A percentile compares a stretch with the other conserved stretches of the same genome.
Evolutionary conservation across 192 early-diverging fungal genomes (phyloP).

Genomic region (Backusella circina): DNA sequence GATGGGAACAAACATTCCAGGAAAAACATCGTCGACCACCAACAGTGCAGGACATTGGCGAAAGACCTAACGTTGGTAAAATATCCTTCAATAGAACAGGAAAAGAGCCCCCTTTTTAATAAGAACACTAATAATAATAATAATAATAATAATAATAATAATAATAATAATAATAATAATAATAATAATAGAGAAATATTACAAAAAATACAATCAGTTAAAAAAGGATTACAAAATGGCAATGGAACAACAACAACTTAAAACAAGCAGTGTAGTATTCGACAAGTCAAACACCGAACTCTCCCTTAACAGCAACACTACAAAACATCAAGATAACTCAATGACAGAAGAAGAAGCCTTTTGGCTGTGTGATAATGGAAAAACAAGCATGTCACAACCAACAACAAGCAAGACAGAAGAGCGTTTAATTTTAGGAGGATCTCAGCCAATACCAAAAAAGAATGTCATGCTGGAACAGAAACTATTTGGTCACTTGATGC

Average conservation of each 20-base stretch:
- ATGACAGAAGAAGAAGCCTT: neutral
- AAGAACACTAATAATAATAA: too few species aligned
- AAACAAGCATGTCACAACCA: neutral
- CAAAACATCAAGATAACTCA: neutral
- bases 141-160: too few species aligned
- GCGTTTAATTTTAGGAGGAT: conserved; percentile 6
- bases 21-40: neutral
- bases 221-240: neutral
- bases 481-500: conserved; percentile 17
- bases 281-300: neutral
- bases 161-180: too few species aligned
- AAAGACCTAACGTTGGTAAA: neutral
- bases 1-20: neutral
- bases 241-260: neutral
- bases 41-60: neutral
- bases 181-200: neutral
- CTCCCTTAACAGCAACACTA: neutral
- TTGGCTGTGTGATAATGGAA: neutral
- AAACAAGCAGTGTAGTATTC: neutral
- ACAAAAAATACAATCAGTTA: neutral
- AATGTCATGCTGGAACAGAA: conserved; percentile 13
- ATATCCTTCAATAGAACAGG: too few species aligned
- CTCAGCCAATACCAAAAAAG: neutral
- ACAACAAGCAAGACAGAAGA: neutral
- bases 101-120: too few species aligned